A percentile compares a stretch with the other conserved stretches of the same genome.
Evolutionary conservation across 768 basidiomycete genomes (phyloP).

Genomic region (Tylopilus plumbeoviolaceoides): DNA sequence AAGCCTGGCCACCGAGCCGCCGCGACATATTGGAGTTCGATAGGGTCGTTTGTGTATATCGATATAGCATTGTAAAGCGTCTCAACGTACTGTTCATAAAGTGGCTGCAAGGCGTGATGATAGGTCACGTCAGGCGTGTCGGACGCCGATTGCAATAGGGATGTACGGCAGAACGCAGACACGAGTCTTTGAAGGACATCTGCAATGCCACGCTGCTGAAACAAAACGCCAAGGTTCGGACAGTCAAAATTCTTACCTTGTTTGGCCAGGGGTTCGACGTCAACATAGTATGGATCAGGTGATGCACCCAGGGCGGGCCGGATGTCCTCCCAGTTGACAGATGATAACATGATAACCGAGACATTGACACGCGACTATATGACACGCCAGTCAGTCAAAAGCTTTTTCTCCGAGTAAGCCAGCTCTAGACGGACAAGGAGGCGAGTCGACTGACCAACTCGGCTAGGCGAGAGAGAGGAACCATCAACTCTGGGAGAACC

Average conservation of each 20-base stretch:
- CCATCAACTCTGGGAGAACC: slow-evolving; percentile 57
- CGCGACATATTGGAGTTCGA: slow-evolving; percentile 72
- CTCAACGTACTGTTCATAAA: slow-evolving; percentile 62
- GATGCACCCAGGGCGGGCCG: slow-evolving; percentile 66
- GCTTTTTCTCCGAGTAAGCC: background rate
- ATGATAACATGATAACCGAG: slow-evolving; percentile 59
- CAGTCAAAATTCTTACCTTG: slow-evolving; percentile 41
- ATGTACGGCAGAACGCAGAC: slow-evolving; percentile 33
- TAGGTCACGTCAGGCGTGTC: slow-evolving; percentile 34
- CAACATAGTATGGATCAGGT: slow-evolving; percentile 67
- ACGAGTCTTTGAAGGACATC: slow-evolving; percentile 36
- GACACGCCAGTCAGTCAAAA: slow-evolving; percentile 4
- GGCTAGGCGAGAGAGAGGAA: slow-evolving; percentile 65
- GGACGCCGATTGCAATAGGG: slow-evolving; percentile 1
- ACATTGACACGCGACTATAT: slow-evolving; percentile 59
- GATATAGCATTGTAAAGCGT: slow-evolving; percentile 58
- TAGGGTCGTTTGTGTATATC: slow-evolving; percentile 60
- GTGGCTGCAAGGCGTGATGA: slow-evolving; percentile 49
- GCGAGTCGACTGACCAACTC: slow-evolving; percentile 53
- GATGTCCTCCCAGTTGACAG: slow-evolving; percentile 66
- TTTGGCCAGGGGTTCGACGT: slow-evolving; percentile 50
- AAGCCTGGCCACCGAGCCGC: slow-evolving; percentile 82
- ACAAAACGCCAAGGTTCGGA: background rate
- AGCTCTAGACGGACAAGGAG: background rate
- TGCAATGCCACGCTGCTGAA: slow-evolving; percentile 8